Percentiles rank a stretch among this genome's conserved stretches.
Evolutionary conservation across 495 filamentous ascomycete species (phyloP).

Genomic region (Darksidea phi): DNA sequence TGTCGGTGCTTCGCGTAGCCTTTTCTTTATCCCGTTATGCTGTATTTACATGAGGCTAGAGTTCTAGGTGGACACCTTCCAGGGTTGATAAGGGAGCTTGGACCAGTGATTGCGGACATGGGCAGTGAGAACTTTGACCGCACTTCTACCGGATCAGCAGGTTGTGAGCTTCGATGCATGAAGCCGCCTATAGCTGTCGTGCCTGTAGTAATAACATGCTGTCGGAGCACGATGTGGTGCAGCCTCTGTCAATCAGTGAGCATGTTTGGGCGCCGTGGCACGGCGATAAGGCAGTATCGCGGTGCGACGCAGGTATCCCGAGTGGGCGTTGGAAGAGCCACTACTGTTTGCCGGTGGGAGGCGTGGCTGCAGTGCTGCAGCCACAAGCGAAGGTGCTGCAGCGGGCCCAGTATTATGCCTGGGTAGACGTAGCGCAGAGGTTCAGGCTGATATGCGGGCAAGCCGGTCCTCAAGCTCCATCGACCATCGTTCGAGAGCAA

Average conservation of each 20-base stretch:
- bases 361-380: slow-evolving; percentile 11
- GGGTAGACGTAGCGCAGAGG: slow-evolving; percentile 12
- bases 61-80: slow-evolving; percentile 24
- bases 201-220: slow-evolving; percentile 13
- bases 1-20: slow-evolving; percentile 30
- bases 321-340: slow-evolving; percentile 13
- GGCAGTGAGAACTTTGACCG: slow-evolving; percentile 12
- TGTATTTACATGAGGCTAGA: slow-evolving; percentile 37
- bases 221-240: slow-evolving; percentile 4
- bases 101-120: background rate
- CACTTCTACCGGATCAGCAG: slow-evolving; percentile 37
- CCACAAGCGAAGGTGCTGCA: slow-evolving; percentile 15
- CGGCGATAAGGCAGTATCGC: slow-evolving; percentile 36
- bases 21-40: slow-evolving; percentile 39
- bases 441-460: slow-evolving; percentile 38
- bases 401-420: slow-evolving; percentile 31
- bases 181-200: slow-evolving; percentile 5
- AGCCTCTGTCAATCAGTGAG: slow-evolving; percentile 21
- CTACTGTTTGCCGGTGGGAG: slow-evolving; percentile 30
- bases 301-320: slow-evolving; percentile 11
- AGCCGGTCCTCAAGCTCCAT: background rate
- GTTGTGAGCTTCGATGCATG: slow-evolving; percentile 28
- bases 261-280: slow-evolving; percentile 20
- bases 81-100: slow-evolving; percentile 1
- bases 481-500: background rate